Percentiles rank a stretch among this genome's conserved stretches.
These are phyloP conservation scores for Ogataea zsoltii DNA, from an alignment of 805 yeast species.

Conservation along the genomic window DNA sequence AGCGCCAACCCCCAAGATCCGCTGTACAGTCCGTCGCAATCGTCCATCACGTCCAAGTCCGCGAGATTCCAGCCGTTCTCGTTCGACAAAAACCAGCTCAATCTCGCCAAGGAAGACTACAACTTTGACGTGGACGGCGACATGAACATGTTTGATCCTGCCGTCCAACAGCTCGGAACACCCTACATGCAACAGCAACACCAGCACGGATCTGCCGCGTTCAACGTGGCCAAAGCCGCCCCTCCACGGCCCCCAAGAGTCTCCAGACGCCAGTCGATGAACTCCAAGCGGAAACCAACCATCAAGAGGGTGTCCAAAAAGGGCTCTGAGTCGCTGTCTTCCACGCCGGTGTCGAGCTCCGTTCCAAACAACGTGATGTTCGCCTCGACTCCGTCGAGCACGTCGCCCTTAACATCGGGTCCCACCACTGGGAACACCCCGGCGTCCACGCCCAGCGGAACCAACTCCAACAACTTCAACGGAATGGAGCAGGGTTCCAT, in stretches of 20 bases:
- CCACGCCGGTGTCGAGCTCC: slow-evolving; percentile 16
- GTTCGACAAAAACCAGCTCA: slow-evolving; percentile 12
- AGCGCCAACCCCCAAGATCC: slow-evolving; percentile 7
- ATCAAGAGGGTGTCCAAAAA: slow-evolving; percentile 13
- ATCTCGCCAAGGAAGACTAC: slow-evolving; percentile 16
- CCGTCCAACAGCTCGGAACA: background rate
- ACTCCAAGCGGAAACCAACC: slow-evolving; percentile 19
- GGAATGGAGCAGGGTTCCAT: slow-evolving; percentile 21
- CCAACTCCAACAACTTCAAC: slow-evolving; percentile 7
- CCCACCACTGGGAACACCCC: slow-evolving; percentile 12
- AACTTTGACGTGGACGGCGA: slow-evolving; percentile 33
- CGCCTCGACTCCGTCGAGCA: slow-evolving; percentile 8
- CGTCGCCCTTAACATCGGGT: slow-evolving; percentile 9
- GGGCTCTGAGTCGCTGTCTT: slow-evolving; percentile 14
- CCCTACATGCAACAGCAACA: background rate
- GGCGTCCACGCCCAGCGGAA: slow-evolving; percentile 5
- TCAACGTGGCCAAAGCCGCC: background rate
- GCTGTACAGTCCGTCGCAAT: slow-evolving; percentile 26
- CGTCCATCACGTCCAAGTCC: slow-evolving; percentile 20
- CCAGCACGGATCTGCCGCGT: slow-evolving; percentile 2
- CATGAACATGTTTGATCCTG: slow-evolving; percentile 28
- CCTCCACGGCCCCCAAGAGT: slow-evolving; percentile 12
- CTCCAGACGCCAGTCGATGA: slow-evolving; percentile 19
- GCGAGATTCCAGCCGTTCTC: slow-evolving; percentile 18
- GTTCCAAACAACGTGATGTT: slow-evolving; percentile 12